Conservation (phyloP, 2,329 filamentous ascomycete genomes). For the Fusarium sacchari region DNA sequence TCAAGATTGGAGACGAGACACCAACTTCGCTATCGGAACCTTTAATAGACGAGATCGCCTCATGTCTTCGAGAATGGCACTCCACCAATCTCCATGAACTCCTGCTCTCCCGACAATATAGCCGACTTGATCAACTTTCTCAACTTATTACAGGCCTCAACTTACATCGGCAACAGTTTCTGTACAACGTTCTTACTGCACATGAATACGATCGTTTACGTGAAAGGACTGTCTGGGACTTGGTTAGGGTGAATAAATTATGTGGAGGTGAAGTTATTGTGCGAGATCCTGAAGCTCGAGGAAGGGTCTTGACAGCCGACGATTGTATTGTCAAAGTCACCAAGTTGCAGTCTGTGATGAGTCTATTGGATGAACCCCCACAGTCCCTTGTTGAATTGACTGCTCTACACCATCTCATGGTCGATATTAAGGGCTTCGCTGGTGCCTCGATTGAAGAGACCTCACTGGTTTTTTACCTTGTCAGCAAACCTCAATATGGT, state of each 20-base stretch:
- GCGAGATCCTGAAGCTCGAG: conserved; percentile 83
- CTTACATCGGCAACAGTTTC: conserved; percentile 84
- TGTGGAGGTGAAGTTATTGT: conserved; percentile 95
- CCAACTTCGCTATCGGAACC: conserved; percentile 90
- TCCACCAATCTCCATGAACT: conserved; percentile 95
- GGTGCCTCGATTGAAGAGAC: conserved; percentile 80
- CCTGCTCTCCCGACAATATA: conserved; percentile 83
- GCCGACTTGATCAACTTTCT: conserved; percentile 81
- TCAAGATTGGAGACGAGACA: conserved; percentile 97
- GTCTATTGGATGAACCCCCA: conserved; percentile 86
- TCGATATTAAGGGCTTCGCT: conserved; percentile 85
- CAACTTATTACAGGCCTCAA: conserved; percentile 85
- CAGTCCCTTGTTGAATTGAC: conserved; percentile 72
- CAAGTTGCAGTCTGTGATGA: conserved; percentile 94
- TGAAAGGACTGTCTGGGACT: conserved; percentile 93
- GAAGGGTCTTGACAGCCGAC: conserved; percentile 87
- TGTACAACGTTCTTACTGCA: conserved; percentile 91
- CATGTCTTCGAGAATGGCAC: conserved; percentile 97
- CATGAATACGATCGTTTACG: conserved; percentile 84
- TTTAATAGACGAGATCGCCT: conserved; percentile 96
- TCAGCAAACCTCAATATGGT: conserved; percentile 73
- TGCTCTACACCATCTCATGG: conserved; percentile 80
- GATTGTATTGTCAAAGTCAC: conserved; percentile 94
- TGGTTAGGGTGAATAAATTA: conserved; percentile 94
- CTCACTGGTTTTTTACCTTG: conserved; percentile 81